Evolutionary conservation across 2,329 filamentous ascomycete species (phyloP), one percentile per base, ranked within the genome.

Genomic region (Hyphodiscus sp.): DNA sequence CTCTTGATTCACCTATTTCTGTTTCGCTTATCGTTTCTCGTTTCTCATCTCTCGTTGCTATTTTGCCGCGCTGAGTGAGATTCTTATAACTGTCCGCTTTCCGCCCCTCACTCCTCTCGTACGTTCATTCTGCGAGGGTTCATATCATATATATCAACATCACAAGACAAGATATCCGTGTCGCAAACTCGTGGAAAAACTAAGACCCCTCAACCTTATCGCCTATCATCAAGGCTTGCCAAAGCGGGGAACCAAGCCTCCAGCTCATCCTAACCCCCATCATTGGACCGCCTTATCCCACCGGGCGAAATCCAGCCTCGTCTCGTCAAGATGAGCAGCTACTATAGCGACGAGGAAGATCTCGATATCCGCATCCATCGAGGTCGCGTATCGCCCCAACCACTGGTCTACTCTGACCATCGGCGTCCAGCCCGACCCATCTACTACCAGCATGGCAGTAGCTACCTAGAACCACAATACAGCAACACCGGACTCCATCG

Each of bases 341-440:
- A 74, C 63, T 77, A 75, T 61, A 72, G 75, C 52, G 74, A 78
- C 58, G 77, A 82, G 33, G 79, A 81, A 29, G 80, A 83, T 46
- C 62, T 80, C 49, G 75, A 82, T 61, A 72, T 82, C 59, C 76
- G 69, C 45, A 51, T 55, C 23, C 71, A 70, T 50, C 70, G 65
- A 53, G 73, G 72, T 41, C 57, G 61, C 15, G 50, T 26, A 15
- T 48, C 46, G 33, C 41, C 51, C 20, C 41, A 47, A 16, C 70
- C 69, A 15, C 73, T 71, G 23, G 67, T 70, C 52, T 71, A 70
- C 13, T 71, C 78, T 19, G 63, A 70, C 19, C 48, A 48, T 50
- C 46, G 51, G 44, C 53, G 51, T 30, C 41, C 56, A 20, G 47
- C 54, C 13, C 55, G 55, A 8, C 58, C 60, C 6, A 50, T 55